Conservation (phyloP, 208 protist genomes). For the Tritrichomonas foetus region DNA sequence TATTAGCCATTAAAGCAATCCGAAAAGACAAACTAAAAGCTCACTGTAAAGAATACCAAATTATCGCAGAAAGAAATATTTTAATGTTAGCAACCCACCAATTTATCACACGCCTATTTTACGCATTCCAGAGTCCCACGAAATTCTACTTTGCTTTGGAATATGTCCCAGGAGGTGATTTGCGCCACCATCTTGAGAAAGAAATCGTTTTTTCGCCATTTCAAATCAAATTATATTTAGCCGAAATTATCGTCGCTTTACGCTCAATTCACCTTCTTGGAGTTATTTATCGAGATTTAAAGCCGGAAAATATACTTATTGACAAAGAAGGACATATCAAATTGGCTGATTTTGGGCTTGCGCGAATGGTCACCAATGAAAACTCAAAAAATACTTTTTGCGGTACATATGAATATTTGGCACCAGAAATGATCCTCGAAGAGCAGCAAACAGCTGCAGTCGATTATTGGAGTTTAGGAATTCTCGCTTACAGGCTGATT, state of each 20-base stretch:
- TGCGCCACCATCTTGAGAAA: not conserved
- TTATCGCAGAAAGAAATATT: not conserved
- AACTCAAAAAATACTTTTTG: not conserved
- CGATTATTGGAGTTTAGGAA: not conserved
- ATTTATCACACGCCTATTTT: not conserved
- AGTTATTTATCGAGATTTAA: conserved; percentile 48
- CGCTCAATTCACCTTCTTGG: not conserved
- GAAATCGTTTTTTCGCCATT: not conserved
- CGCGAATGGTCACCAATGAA: not conserved
- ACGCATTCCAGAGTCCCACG: not conserved
- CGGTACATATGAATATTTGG: not conserved
- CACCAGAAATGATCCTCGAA: not conserved
- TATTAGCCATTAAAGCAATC: not conserved
- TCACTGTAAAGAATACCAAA: not conserved
- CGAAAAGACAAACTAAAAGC: not conserved
- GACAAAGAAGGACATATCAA: not conserved
- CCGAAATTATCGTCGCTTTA: not conserved
- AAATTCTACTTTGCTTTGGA: not conserved
- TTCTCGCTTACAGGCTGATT: not conserved
- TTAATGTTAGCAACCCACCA: not conserved
- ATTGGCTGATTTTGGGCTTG: not conserved
- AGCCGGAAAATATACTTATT: conserved; percentile 35
- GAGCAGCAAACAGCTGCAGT: not conserved
- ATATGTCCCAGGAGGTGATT: not conserved
- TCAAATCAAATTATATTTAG: not conserved